Evolutionary conservation across 345 rosid species (phyloP).

Genomic region (Odontarrhena argentea): DNA sequence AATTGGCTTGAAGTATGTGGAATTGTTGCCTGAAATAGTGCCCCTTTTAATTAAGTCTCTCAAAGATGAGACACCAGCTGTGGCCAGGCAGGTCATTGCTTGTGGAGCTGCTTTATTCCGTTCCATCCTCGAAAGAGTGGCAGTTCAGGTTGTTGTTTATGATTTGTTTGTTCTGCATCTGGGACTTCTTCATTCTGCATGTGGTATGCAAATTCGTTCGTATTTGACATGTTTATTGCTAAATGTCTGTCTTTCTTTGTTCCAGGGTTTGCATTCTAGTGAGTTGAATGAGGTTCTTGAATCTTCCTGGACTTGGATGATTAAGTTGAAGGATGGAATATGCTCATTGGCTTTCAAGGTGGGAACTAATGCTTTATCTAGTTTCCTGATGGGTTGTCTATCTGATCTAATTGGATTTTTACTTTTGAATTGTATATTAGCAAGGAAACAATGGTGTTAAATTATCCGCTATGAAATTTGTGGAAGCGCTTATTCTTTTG

Average conservation of each 20-base stretch:
- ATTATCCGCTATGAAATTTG: slow-evolving; percentile 80
- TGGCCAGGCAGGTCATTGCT: slow-evolving; percentile 78
- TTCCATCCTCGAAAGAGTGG: slow-evolving; percentile 59
- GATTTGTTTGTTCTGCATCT: slow-evolving; percentile 7
- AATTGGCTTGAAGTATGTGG: slow-evolving; percentile 70
- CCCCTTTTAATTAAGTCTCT: slow-evolving; percentile 69
- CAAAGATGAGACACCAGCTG: slow-evolving; percentile 83
- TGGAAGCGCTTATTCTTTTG: slow-evolving; percentile 83
- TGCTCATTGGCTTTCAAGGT: slow-evolving; percentile 82
- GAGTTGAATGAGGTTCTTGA: slow-evolving; percentile 63
- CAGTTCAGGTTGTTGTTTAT: slow-evolving; percentile 58
- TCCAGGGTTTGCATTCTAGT: slow-evolving; percentile 75
- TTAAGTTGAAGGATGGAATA: slow-evolving; percentile 83
- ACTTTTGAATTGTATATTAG: slow-evolving; percentile 45
- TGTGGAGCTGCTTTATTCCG: slow-evolving; percentile 68
- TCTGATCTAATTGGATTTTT: slow-evolving; percentile 27
- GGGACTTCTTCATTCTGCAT: not conserved
- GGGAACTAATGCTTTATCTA: slow-evolving; percentile 23
- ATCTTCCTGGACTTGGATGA: slow-evolving; percentile 81
- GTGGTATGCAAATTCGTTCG: slow-evolving; percentile 1
- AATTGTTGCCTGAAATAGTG: slow-evolving; percentile 71
- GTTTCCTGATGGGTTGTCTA: slow-evolving; percentile 16
- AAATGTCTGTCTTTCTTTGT: slow-evolving; percentile 32
- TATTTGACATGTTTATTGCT: slow-evolving; percentile 7
- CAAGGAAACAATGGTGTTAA: slow-evolving; percentile 80